Percentiles rank a stretch among this genome's conserved stretches.
These are phyloP conservation scores for Blastobotrys illinoisensis DNA, from an alignment of 1,139 yeast genomes.

Conservation along the genomic window DNA sequence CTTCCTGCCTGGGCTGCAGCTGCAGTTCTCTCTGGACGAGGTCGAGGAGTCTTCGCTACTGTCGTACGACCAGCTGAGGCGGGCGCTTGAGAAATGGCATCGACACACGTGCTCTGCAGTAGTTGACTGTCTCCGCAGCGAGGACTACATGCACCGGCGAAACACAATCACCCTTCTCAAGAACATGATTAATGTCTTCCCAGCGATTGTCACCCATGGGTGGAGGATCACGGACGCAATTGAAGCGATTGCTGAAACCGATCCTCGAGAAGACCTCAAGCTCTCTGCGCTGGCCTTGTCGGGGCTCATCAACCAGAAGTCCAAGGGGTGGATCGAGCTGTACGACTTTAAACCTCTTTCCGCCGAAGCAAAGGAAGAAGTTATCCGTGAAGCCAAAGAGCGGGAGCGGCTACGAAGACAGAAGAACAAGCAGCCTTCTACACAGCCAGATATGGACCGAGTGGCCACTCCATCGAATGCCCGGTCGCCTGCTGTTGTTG, in stretches of 20 bases:
- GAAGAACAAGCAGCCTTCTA: slow-evolving; percentile 1
- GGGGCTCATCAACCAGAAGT: slow-evolving; percentile 62
- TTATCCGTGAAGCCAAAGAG: slow-evolving; percentile 19
- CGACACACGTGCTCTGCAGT: slow-evolving; percentile 44
- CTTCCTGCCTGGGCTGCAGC: slow-evolving; percentile 26
- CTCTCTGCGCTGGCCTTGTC: slow-evolving; percentile 71
- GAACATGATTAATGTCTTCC: slow-evolving; percentile 59
- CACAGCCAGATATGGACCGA: neutral
- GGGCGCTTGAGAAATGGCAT: slow-evolving; percentile 53
- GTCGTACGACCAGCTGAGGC: slow-evolving; percentile 39
- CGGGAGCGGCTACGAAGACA: slow-evolving; percentile 12
- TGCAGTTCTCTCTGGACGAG: slow-evolving; percentile 19
- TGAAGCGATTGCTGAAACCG: slow-evolving; percentile 45
- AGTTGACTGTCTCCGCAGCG: slow-evolving; percentile 44
- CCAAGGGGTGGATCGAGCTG: slow-evolving; percentile 49
- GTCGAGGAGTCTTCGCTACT: slow-evolving; percentile 23
- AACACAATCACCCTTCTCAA: slow-evolving; percentile 77
- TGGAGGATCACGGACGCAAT: slow-evolving; percentile 47
- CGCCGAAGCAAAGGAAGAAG: slow-evolving; percentile 19
- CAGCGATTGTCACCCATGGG: slow-evolving; percentile 65
- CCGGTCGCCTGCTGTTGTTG: slow-evolving; percentile 2
- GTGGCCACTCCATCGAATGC: neutral
- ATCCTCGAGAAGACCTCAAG: slow-evolving; percentile 73
- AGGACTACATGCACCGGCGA: slow-evolving; percentile 74
- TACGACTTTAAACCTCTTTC: slow-evolving; percentile 26